Evolutionary conservation across 805 yeast species (phyloP).

Genomic region (Ogataea henricii): DNA sequence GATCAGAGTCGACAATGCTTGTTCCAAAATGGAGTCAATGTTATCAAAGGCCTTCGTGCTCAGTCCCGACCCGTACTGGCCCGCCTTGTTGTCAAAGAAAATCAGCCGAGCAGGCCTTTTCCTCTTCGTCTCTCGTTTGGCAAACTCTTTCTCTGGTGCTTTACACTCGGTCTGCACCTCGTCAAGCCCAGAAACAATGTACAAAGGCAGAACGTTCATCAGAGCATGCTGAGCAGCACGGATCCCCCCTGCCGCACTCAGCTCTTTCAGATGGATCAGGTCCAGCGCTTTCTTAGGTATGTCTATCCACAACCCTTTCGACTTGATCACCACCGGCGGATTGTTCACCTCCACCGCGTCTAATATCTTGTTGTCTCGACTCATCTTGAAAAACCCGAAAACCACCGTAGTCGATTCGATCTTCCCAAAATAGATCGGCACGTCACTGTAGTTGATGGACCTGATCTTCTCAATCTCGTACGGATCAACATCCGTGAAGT

Average conservation of each 20-base stretch:
- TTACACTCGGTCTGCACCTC: conserved; percentile 94
- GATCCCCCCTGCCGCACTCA: conserved; percentile 86
- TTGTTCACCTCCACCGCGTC: conserved; percentile 92
- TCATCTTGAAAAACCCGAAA: conserved; percentile 91
- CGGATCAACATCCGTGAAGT: conserved; percentile 92
- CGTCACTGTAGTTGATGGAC: conserved; percentile 48
- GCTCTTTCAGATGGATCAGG: conserved; percentile 52
- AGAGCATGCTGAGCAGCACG: conserved; percentile 95
- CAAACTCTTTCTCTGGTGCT: conserved; percentile 96
- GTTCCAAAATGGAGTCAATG: conserved; percentile 62
- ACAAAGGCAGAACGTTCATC: conserved; percentile 74
- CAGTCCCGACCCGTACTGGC: conserved; percentile 76
- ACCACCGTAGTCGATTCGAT: conserved; percentile 74
- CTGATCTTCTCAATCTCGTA: conserved; percentile 64
- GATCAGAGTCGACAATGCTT: conserved; percentile 59
- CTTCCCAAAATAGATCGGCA: conserved; percentile 76
- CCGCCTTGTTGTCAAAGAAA: conserved; percentile 83
- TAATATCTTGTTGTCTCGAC: conserved; percentile 71
- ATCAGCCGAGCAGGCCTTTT: conserved; percentile 85
- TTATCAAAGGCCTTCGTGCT: conserved; percentile 79
- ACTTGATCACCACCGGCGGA: conserved; percentile 70
- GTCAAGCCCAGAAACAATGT: conserved; percentile 68
- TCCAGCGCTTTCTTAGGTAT: conserved; percentile 68
- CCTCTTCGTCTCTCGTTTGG: conserved; percentile 67
- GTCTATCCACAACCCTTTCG: conserved; percentile 93